A percentile compares a stretch with the other conserved stretches of the same genome.
phyloP scores from a whole-genome alignment of 2,329 filamentous ascomycete species.

The Pyrenochaeta sp. region DNA sequence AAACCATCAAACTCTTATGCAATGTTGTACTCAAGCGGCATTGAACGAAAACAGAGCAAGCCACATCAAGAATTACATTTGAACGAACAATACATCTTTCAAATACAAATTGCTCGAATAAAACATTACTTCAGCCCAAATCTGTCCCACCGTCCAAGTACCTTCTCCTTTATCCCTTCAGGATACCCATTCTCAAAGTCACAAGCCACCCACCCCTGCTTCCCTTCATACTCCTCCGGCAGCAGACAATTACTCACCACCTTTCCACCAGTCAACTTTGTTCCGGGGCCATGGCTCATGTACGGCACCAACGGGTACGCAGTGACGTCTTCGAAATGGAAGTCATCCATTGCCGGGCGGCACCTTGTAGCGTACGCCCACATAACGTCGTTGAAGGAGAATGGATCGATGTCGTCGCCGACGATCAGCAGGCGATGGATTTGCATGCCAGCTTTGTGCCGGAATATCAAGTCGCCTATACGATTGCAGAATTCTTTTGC shows the following conservation, averaged over 20 bases:
- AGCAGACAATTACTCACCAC: constrained; percentile 5
- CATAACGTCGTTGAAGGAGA: constrained; percentile 57
- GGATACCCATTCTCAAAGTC: constrained; percentile 5
- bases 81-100: too few species aligned
- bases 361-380: constrained; percentile 61
- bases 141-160: constrained; percentile 1
- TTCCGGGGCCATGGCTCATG: constrained; percentile 5
- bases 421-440: constrained; percentile 58
- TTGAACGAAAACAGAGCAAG: too few species aligned
- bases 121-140: constrained; percentile 4
- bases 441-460: constrained; percentile 53
- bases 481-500: constrained; percentile 49
- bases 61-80: too few species aligned
- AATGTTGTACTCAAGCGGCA: too few species aligned
- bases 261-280: constrained; percentile 3
- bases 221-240: constrained; percentile 3
- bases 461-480: constrained; percentile 56
- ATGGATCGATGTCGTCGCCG: constrained; percentile 61
- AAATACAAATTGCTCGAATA: not conserved
- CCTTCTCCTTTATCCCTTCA: constrained; percentile 4
- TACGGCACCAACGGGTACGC: constrained; percentile 10
- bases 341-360: constrained; percentile 43
- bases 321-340: constrained; percentile 2
- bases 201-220: constrained; percentile 1
- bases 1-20: too few species aligned